A percentile compares a stretch with the other conserved stretches of the same genome.
These are phyloP conservation scores for Huntiella bhutanensis DNA, from an alignment of 2,329 filamentous ascomycete genomes.

Conservation along the genomic window DNA sequence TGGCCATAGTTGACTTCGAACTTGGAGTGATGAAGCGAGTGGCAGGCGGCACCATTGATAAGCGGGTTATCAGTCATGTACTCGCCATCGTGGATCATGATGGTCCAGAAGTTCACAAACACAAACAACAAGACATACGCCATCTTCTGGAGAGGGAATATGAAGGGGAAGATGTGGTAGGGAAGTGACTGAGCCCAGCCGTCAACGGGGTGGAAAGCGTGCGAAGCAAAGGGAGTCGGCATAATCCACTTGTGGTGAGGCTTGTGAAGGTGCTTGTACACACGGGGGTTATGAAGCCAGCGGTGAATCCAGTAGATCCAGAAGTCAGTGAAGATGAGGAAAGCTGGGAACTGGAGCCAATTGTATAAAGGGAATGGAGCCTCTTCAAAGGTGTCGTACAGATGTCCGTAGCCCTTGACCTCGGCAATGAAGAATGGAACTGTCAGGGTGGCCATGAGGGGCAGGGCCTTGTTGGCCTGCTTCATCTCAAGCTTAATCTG, in stretches of 20 bases:
- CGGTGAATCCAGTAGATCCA: constrained; percentile 87
- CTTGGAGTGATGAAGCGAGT: constrained; percentile 50
- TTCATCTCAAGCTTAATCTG: constrained; percentile 73
- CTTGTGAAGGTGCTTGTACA: constrained; percentile 84
- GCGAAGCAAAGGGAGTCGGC: constrained; percentile 80
- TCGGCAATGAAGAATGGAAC: constrained; percentile 66
- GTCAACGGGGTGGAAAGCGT: constrained; percentile 89
- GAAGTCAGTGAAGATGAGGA: constrained; percentile 75
- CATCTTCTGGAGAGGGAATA: constrained; percentile 84
- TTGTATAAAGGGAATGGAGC: constrained; percentile 65
- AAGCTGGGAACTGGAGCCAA: constrained; percentile 73
- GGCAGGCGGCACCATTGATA: constrained; percentile 87
- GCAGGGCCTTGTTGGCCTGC: constrained; percentile 60
- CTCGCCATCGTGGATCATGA: constrained; percentile 90
- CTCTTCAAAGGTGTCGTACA: constrained; percentile 64
- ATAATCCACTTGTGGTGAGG: constrained; percentile 99
- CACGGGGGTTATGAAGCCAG: constrained; percentile 54
- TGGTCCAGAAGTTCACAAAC: constrained; percentile 94
- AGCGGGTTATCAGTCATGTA: constrained; percentile 80
- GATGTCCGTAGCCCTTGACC: constrained; percentile 65
- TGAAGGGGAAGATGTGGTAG: constrained; percentile 82
- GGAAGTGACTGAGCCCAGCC: constrained; percentile 76
- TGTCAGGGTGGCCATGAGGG: constrained; percentile 66
- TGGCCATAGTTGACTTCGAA: constrained; percentile 65
- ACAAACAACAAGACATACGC: constrained; percentile 71